These are phyloP conservation scores for Pseudogymnoascus sp. DNA, from an alignment of 2,329 filamentous ascomycete genomes.

Conservation along the genomic window DNA sequence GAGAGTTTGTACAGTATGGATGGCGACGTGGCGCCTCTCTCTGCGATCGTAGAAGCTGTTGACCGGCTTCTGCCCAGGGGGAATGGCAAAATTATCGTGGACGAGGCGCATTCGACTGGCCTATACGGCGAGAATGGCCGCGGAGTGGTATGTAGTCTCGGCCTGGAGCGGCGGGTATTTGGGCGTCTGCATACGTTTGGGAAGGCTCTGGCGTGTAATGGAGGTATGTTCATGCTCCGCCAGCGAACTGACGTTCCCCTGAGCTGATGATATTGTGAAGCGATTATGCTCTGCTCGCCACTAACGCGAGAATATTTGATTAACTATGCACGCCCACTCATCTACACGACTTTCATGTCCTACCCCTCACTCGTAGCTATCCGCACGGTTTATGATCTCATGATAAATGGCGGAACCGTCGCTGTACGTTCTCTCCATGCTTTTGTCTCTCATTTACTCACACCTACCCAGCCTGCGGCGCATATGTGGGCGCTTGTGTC, in stretches of 20 bases:
- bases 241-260: background rate
- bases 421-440: constrained; percentile 27
- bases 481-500: constrained; percentile 1
- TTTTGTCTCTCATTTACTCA: background rate
- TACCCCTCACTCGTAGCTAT: constrained; percentile 53
- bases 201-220: constrained; percentile 59
- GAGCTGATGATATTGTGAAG: constrained; percentile 30
- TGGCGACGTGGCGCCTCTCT: constrained; percentile 60
- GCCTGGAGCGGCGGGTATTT: constrained; percentile 47
- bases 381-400: constrained; percentile 46
- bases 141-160: constrained; percentile 49
- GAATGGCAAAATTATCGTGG: constrained; percentile 57
- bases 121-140: constrained; percentile 47
- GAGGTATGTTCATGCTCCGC: constrained; percentile 44
- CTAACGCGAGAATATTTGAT: constrained; percentile 56
- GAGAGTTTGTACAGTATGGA: constrained; percentile 79
- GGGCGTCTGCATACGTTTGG: constrained; percentile 58
- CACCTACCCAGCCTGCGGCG: constrained; percentile 8
- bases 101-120: constrained; percentile 61
- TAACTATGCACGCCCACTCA: constrained; percentile 67
- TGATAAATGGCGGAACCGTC: constrained; percentile 42
- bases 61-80: constrained; percentile 45
- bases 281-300: constrained; percentile 53
- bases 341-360: constrained; percentile 65
- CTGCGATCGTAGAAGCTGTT: constrained; percentile 49